Conservation (phyloP, 805 yeast species). For the Jamesozyma rosinii region DNA sequence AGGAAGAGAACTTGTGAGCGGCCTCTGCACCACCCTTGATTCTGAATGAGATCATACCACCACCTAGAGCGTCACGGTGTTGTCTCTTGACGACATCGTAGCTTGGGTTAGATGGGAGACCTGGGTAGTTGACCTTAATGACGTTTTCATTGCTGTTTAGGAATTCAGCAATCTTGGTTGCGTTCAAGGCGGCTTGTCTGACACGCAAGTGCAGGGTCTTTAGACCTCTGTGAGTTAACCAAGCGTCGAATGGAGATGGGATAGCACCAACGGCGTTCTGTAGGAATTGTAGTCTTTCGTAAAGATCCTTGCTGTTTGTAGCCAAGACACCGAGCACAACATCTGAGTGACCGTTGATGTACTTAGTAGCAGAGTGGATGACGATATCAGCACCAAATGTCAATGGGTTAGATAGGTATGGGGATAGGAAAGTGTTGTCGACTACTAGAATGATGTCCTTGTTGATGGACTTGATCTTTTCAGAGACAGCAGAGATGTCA, state of each 20-base stretch:
- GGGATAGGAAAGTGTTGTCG: slow-evolving; percentile 83
- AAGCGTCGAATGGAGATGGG: slow-evolving; percentile 83
- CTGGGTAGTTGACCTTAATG: slow-evolving; percentile 72
- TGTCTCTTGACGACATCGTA: slow-evolving; percentile 58
- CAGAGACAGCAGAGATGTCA: slow-evolving; percentile 56
- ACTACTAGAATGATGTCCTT: slow-evolving; percentile 57
- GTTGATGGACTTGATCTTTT: slow-evolving; percentile 43
- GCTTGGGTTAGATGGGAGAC: slow-evolving; percentile 56
- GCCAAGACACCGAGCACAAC: slow-evolving; percentile 81
- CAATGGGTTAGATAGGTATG: slow-evolving; percentile 79
- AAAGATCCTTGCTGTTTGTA: slow-evolving; percentile 50
- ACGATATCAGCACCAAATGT: slow-evolving; percentile 78
- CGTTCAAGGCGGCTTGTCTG: slow-evolving; percentile 56
- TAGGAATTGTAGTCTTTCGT: slow-evolving; percentile 60
- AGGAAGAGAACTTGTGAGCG: slow-evolving; percentile 63
- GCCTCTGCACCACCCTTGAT: slow-evolving; percentile 72
- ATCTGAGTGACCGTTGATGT: slow-evolving; percentile 87
- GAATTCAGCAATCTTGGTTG: slow-evolving; percentile 60
- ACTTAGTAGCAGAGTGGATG: slow-evolving; percentile 82
- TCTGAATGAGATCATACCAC: slow-evolving; percentile 87
- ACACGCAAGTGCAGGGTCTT: slow-evolving; percentile 79
- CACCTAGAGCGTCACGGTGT: slow-evolving; percentile 79
- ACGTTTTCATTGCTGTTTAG: slow-evolving; percentile 45
- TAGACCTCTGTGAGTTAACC: slow-evolving; percentile 89
- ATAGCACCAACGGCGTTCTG: slow-evolving; percentile 85